Conservation (phyloP, 169 alveolate genomes). For the Cryptosporidium baileyi region DNA sequence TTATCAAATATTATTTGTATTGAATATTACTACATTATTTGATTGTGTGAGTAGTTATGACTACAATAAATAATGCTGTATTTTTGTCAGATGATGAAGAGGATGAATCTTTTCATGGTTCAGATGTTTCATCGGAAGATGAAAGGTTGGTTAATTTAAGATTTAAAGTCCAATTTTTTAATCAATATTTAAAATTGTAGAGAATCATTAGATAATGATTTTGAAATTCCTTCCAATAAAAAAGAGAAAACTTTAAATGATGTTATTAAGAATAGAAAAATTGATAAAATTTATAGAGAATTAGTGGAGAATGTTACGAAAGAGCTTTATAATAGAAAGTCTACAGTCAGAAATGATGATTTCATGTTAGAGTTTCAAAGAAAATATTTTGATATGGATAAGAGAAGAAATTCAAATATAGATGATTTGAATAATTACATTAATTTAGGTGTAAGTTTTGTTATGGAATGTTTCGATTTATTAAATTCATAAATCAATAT, state of each 20-base stretch:
- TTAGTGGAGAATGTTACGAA: constrained; percentile 9
- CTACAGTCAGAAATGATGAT: constrained; percentile 9
- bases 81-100: constrained; percentile 65
- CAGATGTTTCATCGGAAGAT: constrained; percentile 27
- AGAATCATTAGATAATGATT: too few species aligned
- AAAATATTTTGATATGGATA: neutral
- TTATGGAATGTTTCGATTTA: neutral
- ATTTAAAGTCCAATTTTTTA: too few species aligned
- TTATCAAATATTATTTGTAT: too few species aligned
- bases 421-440: constrained; percentile 10
- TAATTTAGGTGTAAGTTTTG: constrained; percentile 54
- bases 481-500: neutral
- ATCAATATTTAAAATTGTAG: too few species aligned
- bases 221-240: too few species aligned
- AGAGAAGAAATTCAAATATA: constrained; percentile 21
- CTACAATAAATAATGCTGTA: constrained; percentile 54
- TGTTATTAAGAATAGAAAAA: neutral
- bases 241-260: neutral
- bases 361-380: constrained; percentile 56
- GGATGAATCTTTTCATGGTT: constrained; percentile 57
- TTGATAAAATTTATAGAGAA: constrained; percentile 13
- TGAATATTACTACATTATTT: too few species aligned
- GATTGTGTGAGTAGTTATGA: neutral
- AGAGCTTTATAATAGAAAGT: neutral
- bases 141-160: neutral